Conservation (phyloP, 78 protist species). For the Monocercomonoides exilis region DNA sequence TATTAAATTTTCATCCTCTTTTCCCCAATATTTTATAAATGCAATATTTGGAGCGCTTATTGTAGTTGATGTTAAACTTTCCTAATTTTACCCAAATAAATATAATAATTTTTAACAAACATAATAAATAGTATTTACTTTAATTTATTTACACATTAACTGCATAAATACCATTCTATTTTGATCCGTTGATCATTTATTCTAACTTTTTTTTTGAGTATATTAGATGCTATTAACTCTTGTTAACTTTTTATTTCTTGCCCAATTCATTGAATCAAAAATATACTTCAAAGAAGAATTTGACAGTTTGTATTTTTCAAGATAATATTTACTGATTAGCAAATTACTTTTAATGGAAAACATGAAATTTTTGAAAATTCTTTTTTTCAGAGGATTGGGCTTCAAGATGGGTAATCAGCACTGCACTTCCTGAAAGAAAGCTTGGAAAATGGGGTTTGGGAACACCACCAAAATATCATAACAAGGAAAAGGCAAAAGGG, state of each 20-base stretch:
- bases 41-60: conserved; percentile 38
- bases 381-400: background rate
- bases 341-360: too few relatives aligned
- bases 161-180: too few relatives aligned
- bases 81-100: too few relatives aligned
- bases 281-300: background rate
- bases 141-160: too few relatives aligned
- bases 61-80: too few relatives aligned
- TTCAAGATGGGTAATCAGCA: background rate
- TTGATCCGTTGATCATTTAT: too few relatives aligned
- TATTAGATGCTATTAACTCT: background rate
- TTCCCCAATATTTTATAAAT: conserved; percentile 45
- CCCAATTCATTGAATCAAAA: background rate
- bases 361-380: background rate
- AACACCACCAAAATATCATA: background rate
- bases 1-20: conserved; percentile 3
- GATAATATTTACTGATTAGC: background rate
- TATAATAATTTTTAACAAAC: too few relatives aligned
- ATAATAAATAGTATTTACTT: too few relatives aligned
- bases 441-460: background rate
- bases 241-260: background rate
- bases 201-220: background rate
- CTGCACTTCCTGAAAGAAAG: background rate
- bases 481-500: background rate
- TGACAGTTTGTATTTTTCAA: background rate